Conservation (phyloP, 2,329 filamentous ascomycete genomes). For the Colletotrichum chrysophilum region DNA sequence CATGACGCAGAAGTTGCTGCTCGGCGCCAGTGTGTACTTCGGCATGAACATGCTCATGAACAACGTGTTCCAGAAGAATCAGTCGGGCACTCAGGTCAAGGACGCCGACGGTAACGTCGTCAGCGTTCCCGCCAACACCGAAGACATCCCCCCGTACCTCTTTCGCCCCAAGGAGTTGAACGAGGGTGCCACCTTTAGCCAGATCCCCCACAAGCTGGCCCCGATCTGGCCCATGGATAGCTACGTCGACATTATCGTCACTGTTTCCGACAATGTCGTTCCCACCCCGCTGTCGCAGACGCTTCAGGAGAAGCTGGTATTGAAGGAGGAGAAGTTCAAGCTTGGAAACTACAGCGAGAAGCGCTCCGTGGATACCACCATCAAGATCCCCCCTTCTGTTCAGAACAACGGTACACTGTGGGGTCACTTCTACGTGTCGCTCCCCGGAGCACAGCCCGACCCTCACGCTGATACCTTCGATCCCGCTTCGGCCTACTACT, state of each 20-base stretch:
- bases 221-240: conserved; percentile 88
- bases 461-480: conserved; percentile 77
- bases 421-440: conserved; percentile 90
- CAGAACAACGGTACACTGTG: conserved; percentile 94
- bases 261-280: conserved; percentile 77
- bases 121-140: conserved; percentile 58
- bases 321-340: conserved; percentile 81
- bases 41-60: conserved; percentile 64
- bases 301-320: conserved; percentile 71
- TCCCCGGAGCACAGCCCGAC: conserved; percentile 78
- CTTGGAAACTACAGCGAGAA: conserved; percentile 81
- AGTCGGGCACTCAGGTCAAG: conserved; percentile 51
- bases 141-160: conserved; percentile 67
- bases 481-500: conserved; percentile 78
- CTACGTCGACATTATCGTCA: conserved; percentile 82
- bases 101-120: conserved; percentile 58
- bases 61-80: conserved; percentile 55
- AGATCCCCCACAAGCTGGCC: conserved; percentile 73
- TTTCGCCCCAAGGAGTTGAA: conserved; percentile 66
- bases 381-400: conserved; percentile 78
- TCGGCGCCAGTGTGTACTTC: conserved; percentile 62
- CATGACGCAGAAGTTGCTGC: conserved; percentile 49
- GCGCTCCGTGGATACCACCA: conserved; percentile 76
- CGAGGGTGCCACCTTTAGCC: conserved; percentile 67
- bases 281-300: conserved; percentile 71